Evolutionary conservation across 2,329 filamentous ascomycete species (phyloP).

Genomic region (Nemania sp.): DNA sequence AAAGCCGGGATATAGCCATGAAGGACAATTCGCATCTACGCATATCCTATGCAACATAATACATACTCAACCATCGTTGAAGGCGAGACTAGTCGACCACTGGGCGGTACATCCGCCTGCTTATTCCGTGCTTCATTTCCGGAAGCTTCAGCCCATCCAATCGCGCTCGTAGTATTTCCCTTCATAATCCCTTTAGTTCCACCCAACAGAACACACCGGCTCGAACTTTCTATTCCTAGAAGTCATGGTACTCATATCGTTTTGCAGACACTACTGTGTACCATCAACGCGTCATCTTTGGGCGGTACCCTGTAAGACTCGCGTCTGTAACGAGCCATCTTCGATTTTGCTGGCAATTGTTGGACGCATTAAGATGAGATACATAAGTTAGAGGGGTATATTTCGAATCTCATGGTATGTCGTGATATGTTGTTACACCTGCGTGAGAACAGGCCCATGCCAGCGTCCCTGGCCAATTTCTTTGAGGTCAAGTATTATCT

Average conservation of each 20-base stretch:
- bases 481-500: background rate
- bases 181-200: background rate
- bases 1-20: background rate
- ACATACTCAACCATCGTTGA: background rate
- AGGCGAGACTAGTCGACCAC: background rate
- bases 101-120: slow-evolving; percentile 4
- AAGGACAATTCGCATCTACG: background rate
- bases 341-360: background rate
- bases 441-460: background rate
- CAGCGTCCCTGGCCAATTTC: background rate
- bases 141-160: background rate
- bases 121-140: slow-evolving; percentile 6
- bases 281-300: no score
- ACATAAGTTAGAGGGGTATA: no score
- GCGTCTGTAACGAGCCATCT: no score
- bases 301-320: no score
- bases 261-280: no score
- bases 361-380: no score
- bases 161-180: slow-evolving; percentile 1
- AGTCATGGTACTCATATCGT: no score
- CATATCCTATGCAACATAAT: background rate
- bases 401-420: no score
- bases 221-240: background rate
- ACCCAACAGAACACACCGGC: background rate
- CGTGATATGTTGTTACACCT: background rate